Evolutionary conservation across 2,329 filamentous ascomycete species (phyloP).

Genomic region (Fusarium luffae): DNA sequence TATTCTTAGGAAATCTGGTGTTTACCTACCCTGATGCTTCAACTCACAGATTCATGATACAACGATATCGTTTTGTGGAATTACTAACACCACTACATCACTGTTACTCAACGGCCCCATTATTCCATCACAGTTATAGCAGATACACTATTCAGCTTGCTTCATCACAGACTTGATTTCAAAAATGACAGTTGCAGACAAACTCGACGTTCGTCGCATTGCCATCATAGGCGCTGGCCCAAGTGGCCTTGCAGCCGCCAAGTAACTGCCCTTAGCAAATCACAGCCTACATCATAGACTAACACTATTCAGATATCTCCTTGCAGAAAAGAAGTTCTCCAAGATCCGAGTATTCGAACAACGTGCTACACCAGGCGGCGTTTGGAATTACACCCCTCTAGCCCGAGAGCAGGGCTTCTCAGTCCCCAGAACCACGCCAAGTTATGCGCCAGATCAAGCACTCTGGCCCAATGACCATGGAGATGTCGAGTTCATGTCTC

Average conservation of each 20-base stretch:
- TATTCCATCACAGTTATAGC: background rate
- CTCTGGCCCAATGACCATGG: conserved; percentile 42
- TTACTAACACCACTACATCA: background rate
- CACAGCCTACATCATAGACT: background rate
- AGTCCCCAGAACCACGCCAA: conserved; percentile 48
- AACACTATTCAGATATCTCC: conserved; percentile 66
- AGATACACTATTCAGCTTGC: background rate
- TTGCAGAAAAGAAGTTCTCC: conserved; percentile 71
- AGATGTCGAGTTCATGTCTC: conserved; percentile 69
- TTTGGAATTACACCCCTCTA: conserved; percentile 73
- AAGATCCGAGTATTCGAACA: conserved; percentile 78
- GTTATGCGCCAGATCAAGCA: conserved; percentile 56
- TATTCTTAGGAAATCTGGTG: background rate
- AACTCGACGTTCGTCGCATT: conserved; percentile 58
- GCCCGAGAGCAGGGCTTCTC: conserved; percentile 44
- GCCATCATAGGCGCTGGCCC: conserved; percentile 81
- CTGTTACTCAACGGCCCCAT: background rate
- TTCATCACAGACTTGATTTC: background rate
- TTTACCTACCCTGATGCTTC: background rate
- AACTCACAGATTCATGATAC: background rate
- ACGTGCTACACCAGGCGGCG: conserved; percentile 70
- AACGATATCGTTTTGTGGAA: background rate
- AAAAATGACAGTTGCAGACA: conserved; percentile 37
- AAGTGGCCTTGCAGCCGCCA: conserved; percentile 71
- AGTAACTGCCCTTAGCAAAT: conserved; percentile 40